Conservation (phyloP, 768 basidiomycete genomes). For the Tricholomella constricta region DNA sequence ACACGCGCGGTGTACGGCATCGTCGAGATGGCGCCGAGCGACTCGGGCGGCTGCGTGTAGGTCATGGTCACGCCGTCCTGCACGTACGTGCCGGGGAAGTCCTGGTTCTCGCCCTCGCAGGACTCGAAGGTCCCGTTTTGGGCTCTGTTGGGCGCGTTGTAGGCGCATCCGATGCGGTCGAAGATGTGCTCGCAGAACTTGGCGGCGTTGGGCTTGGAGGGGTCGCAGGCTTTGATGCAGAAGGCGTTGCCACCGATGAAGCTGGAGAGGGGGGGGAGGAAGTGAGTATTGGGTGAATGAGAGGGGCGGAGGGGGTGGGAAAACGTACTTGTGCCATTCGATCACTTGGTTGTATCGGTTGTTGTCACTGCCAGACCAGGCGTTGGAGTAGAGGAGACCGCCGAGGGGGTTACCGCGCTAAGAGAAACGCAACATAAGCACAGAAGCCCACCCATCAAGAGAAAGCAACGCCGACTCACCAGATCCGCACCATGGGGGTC, state of each 20-base stretch:
- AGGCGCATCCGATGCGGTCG: no score
- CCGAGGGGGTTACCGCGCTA: conserved; percentile 80
- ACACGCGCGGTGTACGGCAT: conserved; percentile 44
- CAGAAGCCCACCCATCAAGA: no score
- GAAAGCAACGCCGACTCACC: not conserved
- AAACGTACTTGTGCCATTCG: conserved; percentile 56
- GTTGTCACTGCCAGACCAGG: conserved; percentile 25
- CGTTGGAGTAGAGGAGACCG: conserved; percentile 22
- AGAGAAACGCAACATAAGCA: conserved; percentile 1
- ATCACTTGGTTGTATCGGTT: conserved; percentile 49
- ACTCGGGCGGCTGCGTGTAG: conserved; percentile 48
- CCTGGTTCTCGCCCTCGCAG: conserved; percentile 56
- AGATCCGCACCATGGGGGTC: conserved; percentile 64
- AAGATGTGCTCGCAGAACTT: conserved; percentile 61
- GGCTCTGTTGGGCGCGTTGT: conserved; percentile 62
- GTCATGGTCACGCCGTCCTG: conserved; percentile 22
- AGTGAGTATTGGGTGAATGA: conserved; percentile 11
- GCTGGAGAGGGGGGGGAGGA: conserved; percentile 25
- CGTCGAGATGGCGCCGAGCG: conserved; percentile 39
- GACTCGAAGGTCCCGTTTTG: conserved; percentile 49
- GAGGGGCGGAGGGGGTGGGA: conserved; percentile 11
- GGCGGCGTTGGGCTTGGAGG: conserved; percentile 40
- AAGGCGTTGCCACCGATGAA: conserved; percentile 56
- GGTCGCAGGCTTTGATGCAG: conserved; percentile 66
- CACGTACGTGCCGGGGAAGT: conserved; percentile 26